Evolutionary conservation across 306 rosid species (phyloP), one percentile per base, ranked within the genome.

Genomic region (Datisca glomerata): DNA sequence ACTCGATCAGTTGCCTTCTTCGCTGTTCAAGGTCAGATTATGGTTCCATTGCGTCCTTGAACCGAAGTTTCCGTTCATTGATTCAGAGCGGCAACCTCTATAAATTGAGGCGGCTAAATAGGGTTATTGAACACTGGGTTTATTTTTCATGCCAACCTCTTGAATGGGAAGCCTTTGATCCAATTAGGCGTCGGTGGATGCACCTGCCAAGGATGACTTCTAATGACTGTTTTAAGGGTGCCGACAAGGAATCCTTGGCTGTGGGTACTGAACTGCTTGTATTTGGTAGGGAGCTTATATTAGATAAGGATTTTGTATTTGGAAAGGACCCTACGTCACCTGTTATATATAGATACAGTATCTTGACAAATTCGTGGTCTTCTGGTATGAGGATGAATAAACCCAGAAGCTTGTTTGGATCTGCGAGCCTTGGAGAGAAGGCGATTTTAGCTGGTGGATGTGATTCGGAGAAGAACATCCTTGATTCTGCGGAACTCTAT

Each of bases 251-350:
- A 40, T 87, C 96, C n/a, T 63, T 82, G 41, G 96, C 94, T 15
- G 96, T 87, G 31, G 96, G 96, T 28, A 79, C 94, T 1, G 96
- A 87, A 24, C 96, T 87, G 43, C 96, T 87, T 41, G 94, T 87
- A 11, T 87, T 87, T 48, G 96, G 96, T 42, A 79, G 67, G 67
- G 94, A 67, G 64, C 27, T 64, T 34, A 73, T n/a, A n/a, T n/a
- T n/a, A n/a, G n/a, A n/a, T n/a, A n/a, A n/a, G n/a, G n/a, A n/a
- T n/a, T n/a, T n/a, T n/a, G n/a, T n/a, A n/a, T 87, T 87, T 48
- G 96, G 96, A 39, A 79, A 69, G 67, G 94, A 67, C 64, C 27
- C 62, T 34, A 73, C 47, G 4, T 72, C 93, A 40, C 81, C 68
- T 45, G 93, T 82, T 33, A 82, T 76, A 18, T 76, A 61, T 50